Evolutionary conservation across 352 stramenopile species (phyloP).

Genomic region (Blastocystis sp.): DNA sequence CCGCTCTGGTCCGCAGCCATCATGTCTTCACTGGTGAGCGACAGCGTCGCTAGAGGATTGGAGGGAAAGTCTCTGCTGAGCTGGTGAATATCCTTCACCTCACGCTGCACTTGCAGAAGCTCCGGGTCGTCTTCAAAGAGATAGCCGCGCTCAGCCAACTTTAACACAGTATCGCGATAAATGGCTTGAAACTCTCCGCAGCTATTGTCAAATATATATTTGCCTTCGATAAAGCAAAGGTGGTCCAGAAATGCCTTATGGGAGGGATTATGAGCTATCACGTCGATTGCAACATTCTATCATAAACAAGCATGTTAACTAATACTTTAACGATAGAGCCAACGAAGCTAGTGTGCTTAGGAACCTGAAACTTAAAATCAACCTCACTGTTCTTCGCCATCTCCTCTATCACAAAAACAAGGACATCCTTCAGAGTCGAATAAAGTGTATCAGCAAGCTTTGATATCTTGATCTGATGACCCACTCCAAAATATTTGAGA

Average conservation of each 20-base stretch:
- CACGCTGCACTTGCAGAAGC: neutral
- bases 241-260: neutral
- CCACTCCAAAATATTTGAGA: constrained; percentile 33
- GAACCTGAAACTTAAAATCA: constrained; percentile 54
- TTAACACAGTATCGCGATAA: constrained; percentile 37
- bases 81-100: neutral
- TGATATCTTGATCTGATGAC: constrained; percentile 55
- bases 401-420: constrained; percentile 42
- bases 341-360: constrained; percentile 56
- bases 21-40: neutral
- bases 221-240: neutral
- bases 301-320: neutral
- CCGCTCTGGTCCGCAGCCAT: neutral
- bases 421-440: constrained; percentile 32
- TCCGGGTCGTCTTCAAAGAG: constrained; percentile 50
- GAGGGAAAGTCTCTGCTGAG: neutral
- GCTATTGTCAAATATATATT: constrained; percentile 24
- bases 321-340: constrained; percentile 25
- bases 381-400: constrained; percentile 50
- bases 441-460: constrained; percentile 50
- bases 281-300: constrained; percentile 31
- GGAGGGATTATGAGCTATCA: neutral
- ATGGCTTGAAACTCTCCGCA: neutral
- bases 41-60: neutral
- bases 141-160: constrained; percentile 7